A percentile compares a stretch with the other conserved stretches of the same genome.
phyloP scores from a whole-genome alignment of 441 rosid species.

The Brassica balearica region DNA sequence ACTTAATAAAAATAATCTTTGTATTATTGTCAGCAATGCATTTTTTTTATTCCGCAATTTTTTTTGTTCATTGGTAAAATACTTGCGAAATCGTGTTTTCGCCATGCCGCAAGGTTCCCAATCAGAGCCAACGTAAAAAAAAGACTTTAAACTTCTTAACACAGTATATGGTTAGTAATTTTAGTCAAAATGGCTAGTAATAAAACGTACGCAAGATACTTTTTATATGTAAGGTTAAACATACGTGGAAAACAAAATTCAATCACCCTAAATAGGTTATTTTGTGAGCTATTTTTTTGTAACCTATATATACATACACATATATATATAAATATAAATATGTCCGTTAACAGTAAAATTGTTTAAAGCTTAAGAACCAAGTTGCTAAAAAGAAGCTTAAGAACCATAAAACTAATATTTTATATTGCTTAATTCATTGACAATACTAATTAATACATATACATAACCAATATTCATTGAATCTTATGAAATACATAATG shows the following conservation, averaged over 20 bases:
- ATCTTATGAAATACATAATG: constrained; percentile 17
- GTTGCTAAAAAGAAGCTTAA: neutral
- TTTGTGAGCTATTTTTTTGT: neutral
- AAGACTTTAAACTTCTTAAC: neutral
- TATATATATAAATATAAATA: no score
- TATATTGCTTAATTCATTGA: neutral
- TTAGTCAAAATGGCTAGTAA: neutral
- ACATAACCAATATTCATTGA: constrained; percentile 29
- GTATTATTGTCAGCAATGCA: no score
- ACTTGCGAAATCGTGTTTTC: no score
- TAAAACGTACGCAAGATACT: no score
- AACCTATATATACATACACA: neutral
- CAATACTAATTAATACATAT: constrained; percentile 10
- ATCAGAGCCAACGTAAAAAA: neutral
- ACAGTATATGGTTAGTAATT: neutral
- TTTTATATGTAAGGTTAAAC: neutral
- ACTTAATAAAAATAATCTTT: no score
- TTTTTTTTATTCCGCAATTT: no score
- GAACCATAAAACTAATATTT: neutral
- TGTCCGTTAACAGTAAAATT: neutral
- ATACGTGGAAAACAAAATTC: neutral
- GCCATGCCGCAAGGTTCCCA: no score
- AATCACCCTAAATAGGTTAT: neutral
- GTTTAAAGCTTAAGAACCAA: neutral
- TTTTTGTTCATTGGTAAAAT: no score